Percentiles rank a stretch among this genome's conserved stretches.
These are phyloP conservation scores for Wickerhamomyces queroliae DNA, from an alignment of 805 yeast species.

Conservation along the genomic window DNA sequence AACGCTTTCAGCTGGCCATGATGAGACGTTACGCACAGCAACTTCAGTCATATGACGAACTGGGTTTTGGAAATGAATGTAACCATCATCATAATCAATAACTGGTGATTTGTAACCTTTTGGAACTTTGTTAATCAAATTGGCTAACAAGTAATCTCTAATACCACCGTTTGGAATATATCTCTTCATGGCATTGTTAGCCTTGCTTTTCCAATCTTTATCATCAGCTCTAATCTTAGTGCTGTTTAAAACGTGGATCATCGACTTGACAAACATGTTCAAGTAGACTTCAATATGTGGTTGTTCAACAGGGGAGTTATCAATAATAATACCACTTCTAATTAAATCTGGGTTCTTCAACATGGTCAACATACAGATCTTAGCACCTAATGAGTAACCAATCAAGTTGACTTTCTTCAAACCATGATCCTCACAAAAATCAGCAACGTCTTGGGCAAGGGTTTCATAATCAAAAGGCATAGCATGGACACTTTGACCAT, in stretches of 20 bases:
- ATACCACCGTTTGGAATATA: slow-evolving; percentile 18
- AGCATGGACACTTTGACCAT: slow-evolving; percentile 38
- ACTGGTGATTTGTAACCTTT: slow-evolving; percentile 11
- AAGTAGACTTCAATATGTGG: slow-evolving; percentile 28
- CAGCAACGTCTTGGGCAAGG: slow-evolving; percentile 36
- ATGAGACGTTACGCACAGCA: slow-evolving; percentile 22
- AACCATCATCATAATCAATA: slow-evolving; percentile 21
- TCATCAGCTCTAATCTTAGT: slow-evolving; percentile 16
- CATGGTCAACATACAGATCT: slow-evolving; percentile 39
- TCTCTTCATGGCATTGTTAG: slow-evolving; percentile 13
- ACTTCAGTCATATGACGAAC: slow-evolving; percentile 18
- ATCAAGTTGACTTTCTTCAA: slow-evolving; percentile 24
- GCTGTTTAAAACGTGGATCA: slow-evolving; percentile 29
- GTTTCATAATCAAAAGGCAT: slow-evolving; percentile 35
- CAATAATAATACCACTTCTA: slow-evolving; percentile 35
- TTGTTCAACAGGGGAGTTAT: slow-evolving; percentile 36
- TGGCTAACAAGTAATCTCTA: slow-evolving; percentile 32
- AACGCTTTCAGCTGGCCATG: slow-evolving; percentile 25
- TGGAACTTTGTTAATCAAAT: slow-evolving; percentile 24
- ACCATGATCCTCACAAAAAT: slow-evolving; percentile 26
- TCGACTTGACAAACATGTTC: slow-evolving; percentile 29
- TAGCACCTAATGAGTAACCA: slow-evolving; percentile 53
- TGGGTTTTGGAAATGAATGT: slow-evolving; percentile 25
- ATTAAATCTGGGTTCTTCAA: slow-evolving; percentile 33
- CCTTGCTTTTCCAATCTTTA: slow-evolving; percentile 23